phyloP scores from a whole-genome alignment of 768 basidiomycete genomes.

The Lactifluus piperatus region DNA sequence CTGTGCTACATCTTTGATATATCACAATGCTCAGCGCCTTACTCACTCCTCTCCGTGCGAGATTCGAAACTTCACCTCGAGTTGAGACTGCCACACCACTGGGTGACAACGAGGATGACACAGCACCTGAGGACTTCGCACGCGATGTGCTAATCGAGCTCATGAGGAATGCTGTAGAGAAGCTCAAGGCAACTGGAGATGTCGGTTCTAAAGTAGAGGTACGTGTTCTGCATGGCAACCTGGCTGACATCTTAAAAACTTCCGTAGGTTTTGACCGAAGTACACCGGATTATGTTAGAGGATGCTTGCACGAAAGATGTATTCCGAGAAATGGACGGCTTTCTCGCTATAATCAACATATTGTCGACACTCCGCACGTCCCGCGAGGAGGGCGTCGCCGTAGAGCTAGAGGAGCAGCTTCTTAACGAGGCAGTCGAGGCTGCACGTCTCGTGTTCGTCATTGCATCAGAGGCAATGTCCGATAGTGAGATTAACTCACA shows the following conservation, averaged over 20 bases:
- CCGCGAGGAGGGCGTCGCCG: slow-evolving; percentile 27
- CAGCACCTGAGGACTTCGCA: slow-evolving; percentile 61
- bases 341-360: slow-evolving; percentile 63
- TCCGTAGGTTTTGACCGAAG: slow-evolving; percentile 51
- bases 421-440: slow-evolving; percentile 39
- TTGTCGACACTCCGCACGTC: slow-evolving; percentile 47
- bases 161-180: slow-evolving; percentile 63
- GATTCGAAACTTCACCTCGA: slow-evolving; percentile 23
- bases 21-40: slow-evolving; percentile 28
- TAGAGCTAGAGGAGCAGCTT: slow-evolving; percentile 33
- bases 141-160: slow-evolving; percentile 62
- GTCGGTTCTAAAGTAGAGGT: slow-evolving; percentile 46
- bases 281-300: slow-evolving; percentile 59
- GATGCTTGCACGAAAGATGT: slow-evolving; percentile 59
- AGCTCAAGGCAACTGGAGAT: slow-evolving; percentile 50
- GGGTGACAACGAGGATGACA: slow-evolving; percentile 28
- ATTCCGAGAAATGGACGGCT: slow-evolving; percentile 78
- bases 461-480: slow-evolving; percentile 56
- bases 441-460: slow-evolving; percentile 51
- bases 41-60: slow-evolving; percentile 29
- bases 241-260: background rate
- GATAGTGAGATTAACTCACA: slow-evolving; percentile 45
- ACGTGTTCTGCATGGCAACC: slow-evolving; percentile 13
- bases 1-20: background rate
- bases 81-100: slow-evolving; percentile 5